Conservation (phyloP, 73 alveolate species). For the Blepharisma stoltei region DNA sequence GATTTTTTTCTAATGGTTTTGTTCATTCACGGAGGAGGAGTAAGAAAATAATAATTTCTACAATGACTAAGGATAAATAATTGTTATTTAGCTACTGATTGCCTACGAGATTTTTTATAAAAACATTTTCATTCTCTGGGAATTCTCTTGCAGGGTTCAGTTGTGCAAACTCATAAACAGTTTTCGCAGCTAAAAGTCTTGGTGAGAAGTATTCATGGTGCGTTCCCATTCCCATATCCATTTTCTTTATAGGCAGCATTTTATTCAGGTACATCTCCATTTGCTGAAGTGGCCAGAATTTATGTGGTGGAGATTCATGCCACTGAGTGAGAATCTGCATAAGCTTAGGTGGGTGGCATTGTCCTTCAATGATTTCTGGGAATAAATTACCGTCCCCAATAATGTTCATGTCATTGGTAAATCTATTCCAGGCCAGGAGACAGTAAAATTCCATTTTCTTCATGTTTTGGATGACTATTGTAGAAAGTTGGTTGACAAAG, state of each 20-base stretch:
- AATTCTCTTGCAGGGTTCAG: not conserved
- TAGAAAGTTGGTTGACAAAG: slow-evolving; percentile 28
- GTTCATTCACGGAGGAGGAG: no score
- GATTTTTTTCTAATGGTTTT: no score
- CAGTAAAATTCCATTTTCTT: slow-evolving; percentile 24
- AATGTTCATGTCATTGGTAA: slow-evolving; percentile 28
- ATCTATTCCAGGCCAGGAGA: slow-evolving; percentile 23
- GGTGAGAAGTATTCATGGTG: slow-evolving; percentile 26
- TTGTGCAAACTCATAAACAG: slow-evolving; percentile 7
- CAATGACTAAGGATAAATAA: no score
- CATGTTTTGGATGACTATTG: slow-evolving; percentile 29
- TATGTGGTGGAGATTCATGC: slow-evolving; percentile 24
- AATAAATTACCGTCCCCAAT: slow-evolving; percentile 30
- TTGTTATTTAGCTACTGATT: no score
- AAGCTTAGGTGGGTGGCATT: slow-evolving; percentile 24
- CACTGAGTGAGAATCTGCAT: slow-evolving; percentile 2
- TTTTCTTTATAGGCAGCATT: slow-evolving; percentile 23
- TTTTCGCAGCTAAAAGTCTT: not conserved
- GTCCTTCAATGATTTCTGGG: slow-evolving; percentile 34
- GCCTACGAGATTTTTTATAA: not conserved
- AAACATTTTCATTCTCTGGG: slow-evolving; percentile 11
- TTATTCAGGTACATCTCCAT: not conserved
- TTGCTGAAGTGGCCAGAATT: slow-evolving; percentile 19
- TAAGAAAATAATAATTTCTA: no score
- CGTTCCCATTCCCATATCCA: slow-evolving; percentile 30